These are phyloP conservation scores for Arthrobotrys pseudoclavata DNA, from an alignment of 2,329 filamentous ascomycete genomes.

Conservation along the genomic window DNA sequence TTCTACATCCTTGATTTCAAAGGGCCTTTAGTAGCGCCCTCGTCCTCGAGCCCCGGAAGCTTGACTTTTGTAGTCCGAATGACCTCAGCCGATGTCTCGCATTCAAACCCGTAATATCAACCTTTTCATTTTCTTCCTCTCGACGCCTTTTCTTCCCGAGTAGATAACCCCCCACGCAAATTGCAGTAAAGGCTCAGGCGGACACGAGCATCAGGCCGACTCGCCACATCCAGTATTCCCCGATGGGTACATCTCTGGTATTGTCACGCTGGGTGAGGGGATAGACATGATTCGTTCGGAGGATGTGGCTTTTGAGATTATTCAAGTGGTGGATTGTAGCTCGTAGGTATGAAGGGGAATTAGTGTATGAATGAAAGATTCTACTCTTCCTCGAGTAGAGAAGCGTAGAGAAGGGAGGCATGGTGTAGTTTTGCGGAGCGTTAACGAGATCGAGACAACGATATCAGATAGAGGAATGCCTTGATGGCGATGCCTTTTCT, in stretches of 20 bases:
- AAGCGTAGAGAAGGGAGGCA: conserved; percentile 3
- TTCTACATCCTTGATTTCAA: not conserved
- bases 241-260: not conserved
- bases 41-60: too few species aligned
- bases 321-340: not conserved
- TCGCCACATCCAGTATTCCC: conserved; percentile 36
- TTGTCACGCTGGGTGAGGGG: not conserved
- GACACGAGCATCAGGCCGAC: conserved; percentile 10
- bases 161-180: conserved; percentile 14
- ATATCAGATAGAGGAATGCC: not conserved
- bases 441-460: not conserved
- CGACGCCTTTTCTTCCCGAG: not conserved
- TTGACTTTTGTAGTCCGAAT: not conserved
- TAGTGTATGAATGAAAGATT: not conserved
- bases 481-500: not conserved
- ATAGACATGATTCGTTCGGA: not conserved
- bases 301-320: too few species aligned
- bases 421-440: not conserved
- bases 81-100: conserved; percentile 12
- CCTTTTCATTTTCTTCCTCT: conserved; percentile 13
- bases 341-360: not conserved
- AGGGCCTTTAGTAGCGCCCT: too few species aligned
- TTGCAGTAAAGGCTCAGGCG: conserved; percentile 3
- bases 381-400: not conserved
- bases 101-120: conserved; percentile 13